These are phyloP conservation scores for Monoraphidium neglectum DNA, from an alignment of 139 green algal genomes.

Conservation along the genomic window DNA sequence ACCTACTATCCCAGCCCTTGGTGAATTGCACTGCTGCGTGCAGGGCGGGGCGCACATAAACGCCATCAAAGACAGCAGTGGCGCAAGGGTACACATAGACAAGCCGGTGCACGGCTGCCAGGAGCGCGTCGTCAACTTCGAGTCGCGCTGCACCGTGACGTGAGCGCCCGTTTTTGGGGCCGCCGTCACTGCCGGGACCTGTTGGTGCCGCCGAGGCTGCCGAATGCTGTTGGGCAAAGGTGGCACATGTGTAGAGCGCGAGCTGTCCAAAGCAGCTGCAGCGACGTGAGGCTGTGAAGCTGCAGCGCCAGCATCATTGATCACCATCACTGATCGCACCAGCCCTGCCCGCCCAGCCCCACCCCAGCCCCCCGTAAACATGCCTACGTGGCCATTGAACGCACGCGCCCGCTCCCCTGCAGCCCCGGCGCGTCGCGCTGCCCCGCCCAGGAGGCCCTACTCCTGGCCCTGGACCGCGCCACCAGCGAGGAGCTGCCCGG, in stretches of 20 bases:
- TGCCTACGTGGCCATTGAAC: too few species aligned
- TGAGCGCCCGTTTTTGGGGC: not conserved
- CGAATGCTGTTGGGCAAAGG: too few species aligned
- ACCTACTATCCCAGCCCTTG: too few species aligned
- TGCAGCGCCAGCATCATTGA: too few species aligned
- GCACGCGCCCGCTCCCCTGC: not conserved
- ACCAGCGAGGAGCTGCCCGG: conserved; percentile 6
- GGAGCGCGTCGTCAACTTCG: conserved; percentile 24
- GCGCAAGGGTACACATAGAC: conserved; percentile 22
- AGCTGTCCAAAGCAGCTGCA: too few species aligned
- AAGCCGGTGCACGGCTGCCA: conserved; percentile 3
- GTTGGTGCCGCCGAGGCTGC: not conserved
- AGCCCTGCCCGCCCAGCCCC: not conserved
- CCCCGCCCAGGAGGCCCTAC: conserved; percentile 4
- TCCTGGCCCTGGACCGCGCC: conserved; percentile 17
- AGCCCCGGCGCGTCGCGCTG: conserved; percentile 3
- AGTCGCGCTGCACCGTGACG: conserved; percentile 16
- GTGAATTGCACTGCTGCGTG: not conserved
- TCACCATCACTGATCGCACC: too few species aligned
- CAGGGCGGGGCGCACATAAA: conserved; percentile 30
- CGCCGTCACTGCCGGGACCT: not conserved
- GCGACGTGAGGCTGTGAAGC: too few species aligned
- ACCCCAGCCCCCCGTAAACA: not conserved
- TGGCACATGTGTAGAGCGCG: too few species aligned
- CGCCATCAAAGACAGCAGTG: conserved; percentile 5